Percentiles rank a stretch among this genome's conserved stretches.
These are phyloP conservation scores for Lignosus rhinocerotis DNA, from an alignment of 1,284 basidiomycete species.

Conservation along the genomic window DNA sequence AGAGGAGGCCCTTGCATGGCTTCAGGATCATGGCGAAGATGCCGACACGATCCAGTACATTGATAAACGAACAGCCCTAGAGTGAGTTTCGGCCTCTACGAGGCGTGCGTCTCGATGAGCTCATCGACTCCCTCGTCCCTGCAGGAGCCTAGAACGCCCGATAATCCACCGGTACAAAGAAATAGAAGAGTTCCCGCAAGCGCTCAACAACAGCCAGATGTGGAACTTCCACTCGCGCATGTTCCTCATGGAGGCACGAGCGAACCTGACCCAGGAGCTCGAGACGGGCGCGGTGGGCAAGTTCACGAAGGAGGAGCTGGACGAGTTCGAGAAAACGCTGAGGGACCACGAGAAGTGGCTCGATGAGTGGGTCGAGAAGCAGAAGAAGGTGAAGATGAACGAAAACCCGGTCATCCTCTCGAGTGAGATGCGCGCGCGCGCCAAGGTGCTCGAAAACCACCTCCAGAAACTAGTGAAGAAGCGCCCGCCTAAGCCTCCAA, in stretches of 20 bases:
- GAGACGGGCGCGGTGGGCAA: constrained; percentile 63
- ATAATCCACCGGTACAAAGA: constrained; percentile 87
- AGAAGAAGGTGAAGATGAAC: constrained; percentile 69
- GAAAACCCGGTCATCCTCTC: constrained; percentile 83
- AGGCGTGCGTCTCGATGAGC: background rate
- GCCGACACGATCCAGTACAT: constrained; percentile 77
- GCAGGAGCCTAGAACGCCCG: constrained; percentile 77
- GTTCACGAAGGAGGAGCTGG: constrained; percentile 83
- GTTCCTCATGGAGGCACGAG: constrained; percentile 79
- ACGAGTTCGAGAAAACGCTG: constrained; percentile 70
- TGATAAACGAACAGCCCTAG: constrained; percentile 74
- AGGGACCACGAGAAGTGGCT: constrained; percentile 83
- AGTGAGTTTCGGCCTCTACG: constrained; percentile 54
- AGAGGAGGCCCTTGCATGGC: constrained; percentile 78
- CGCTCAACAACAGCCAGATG: constrained; percentile 76
- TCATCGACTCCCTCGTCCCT: background rate
- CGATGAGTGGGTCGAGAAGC: constrained; percentile 75
- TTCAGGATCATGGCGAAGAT: constrained; percentile 83
- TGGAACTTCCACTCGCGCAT: constrained; percentile 79
- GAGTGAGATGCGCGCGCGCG: constrained; percentile 79
- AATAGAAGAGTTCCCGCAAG: constrained; percentile 73
- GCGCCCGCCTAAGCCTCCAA: constrained; percentile 58
- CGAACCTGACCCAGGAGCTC: constrained; percentile 67
- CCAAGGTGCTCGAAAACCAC: constrained; percentile 76
- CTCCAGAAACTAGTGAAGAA: constrained; percentile 68